A percentile compares a stretch with the other conserved stretches of the same genome.
Conservation (phyloP, 306 rosid species). For the Lagenaria siceraria region DNA sequence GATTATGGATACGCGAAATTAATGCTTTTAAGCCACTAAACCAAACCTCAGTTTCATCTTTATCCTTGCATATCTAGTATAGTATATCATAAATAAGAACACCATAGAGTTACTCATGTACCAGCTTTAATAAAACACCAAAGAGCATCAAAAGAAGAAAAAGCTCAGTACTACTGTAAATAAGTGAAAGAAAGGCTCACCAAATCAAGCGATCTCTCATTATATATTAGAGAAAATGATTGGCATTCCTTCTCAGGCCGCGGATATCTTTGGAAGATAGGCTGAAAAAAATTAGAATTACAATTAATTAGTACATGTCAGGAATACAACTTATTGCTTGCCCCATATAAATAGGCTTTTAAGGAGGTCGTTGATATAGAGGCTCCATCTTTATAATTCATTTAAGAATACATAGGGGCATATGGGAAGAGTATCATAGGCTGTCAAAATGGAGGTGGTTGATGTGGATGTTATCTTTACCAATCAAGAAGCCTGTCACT, state of each 20-base stretch:
- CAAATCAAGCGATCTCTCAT: constrained; percentile 89
- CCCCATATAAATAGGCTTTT: neutral
- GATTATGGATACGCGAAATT: constrained; percentile 70
- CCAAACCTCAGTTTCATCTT: constrained; percentile 99
- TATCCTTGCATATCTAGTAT: constrained; percentile 97
- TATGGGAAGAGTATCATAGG: neutral
- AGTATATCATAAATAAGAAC: constrained; percentile 24
- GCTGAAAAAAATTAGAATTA: constrained; percentile 45
- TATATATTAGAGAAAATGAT: constrained; percentile 95
- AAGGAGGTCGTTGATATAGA: neutral
- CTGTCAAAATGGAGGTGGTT: neutral
- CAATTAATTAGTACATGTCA: constrained; percentile 7
- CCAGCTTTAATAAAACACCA: neutral
- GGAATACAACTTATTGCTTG: neutral
- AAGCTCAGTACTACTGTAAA: neutral
- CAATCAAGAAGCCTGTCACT: neutral
- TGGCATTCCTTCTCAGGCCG: constrained; percentile 98
- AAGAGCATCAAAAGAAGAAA: constrained; percentile 1
- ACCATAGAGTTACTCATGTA: constrained; percentile 15
- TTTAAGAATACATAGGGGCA: neutral
- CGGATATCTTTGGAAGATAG: constrained; percentile 96
- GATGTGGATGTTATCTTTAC: neutral
- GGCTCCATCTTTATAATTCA: neutral
- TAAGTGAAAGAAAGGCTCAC: constrained; percentile 29
- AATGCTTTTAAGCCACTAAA: constrained; percentile 95